Conservation (phyloP, 805 yeast genomes). For the Jamesozyma rosinii region DNA sequence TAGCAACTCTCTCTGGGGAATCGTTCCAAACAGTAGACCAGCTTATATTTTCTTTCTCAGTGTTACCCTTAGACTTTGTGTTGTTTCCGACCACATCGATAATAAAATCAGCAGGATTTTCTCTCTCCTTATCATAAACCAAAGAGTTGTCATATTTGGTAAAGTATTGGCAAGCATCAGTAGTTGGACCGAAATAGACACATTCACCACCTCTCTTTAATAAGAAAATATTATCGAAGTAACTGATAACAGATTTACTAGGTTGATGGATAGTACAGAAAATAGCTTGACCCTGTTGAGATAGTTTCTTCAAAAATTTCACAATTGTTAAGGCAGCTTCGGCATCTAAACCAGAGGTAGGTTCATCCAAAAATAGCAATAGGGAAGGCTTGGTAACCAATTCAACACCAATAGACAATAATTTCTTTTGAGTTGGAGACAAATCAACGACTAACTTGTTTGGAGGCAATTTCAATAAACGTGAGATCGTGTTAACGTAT, state of each 20-base stretch:
- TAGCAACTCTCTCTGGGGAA: constrained; percentile 10
- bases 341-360: constrained; percentile 53
- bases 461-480: constrained; percentile 35
- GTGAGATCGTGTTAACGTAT: constrained; percentile 32
- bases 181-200: constrained; percentile 65
- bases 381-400: constrained; percentile 47
- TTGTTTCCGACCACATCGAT: constrained; percentile 61
- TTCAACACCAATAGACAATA: constrained; percentile 47
- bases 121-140: constrained; percentile 38
- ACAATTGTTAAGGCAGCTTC: constrained; percentile 53
- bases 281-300: constrained; percentile 47
- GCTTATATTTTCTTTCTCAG: background rate
- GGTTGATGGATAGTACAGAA: constrained; percentile 63
- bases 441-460: constrained; percentile 42
- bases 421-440: constrained; percentile 47
- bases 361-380: constrained; percentile 49
- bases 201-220: constrained; percentile 66
- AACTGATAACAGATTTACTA: constrained; percentile 49
- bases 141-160: constrained; percentile 52
- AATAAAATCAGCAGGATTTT: constrained; percentile 72
- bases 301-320: constrained; percentile 41
- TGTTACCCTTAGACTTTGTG: constrained; percentile 25
- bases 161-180: constrained; percentile 42
- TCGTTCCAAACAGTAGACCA: constrained; percentile 21
- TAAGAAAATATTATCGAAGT: constrained; percentile 51